Evolutionary conservation across 352 stramenopile species (phyloP).

Genomic region (Phytophthora palmivora): DNA sequence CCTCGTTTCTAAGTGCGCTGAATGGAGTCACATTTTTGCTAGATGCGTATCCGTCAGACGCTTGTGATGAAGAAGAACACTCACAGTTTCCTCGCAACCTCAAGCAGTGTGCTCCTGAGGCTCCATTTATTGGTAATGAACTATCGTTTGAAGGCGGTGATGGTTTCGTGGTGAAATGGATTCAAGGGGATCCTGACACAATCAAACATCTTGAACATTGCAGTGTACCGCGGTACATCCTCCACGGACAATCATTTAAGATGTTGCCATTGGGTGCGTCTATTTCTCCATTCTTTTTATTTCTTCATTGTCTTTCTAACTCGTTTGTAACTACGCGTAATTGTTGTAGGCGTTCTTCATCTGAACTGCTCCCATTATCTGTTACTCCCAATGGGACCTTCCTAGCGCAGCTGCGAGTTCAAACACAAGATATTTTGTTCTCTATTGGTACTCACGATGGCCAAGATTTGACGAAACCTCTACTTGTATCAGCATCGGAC

Average conservation of each 20-base stretch:
- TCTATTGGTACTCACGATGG: constrained; percentile 34
- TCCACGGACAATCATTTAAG: constrained; percentile 45
- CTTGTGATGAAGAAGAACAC: constrained; percentile 17
- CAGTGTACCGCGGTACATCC: constrained; percentile 55
- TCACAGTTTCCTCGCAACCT: constrained; percentile 54
- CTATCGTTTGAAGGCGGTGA: constrained; percentile 36
- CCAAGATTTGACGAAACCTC: constrained; percentile 43
- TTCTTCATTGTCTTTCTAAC: background rate
- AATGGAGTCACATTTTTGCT: constrained; percentile 77
- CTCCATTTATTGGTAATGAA: constrained; percentile 40
- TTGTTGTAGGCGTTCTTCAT: constrained; percentile 27
- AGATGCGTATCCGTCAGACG: constrained; percentile 34
- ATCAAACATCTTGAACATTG: constrained; percentile 64
- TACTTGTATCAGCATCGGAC: constrained; percentile 52
- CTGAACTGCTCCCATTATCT: constrained; percentile 27
- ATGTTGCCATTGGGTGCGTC: constrained; percentile 58
- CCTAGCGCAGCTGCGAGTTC: constrained; percentile 42
- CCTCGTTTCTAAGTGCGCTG: constrained; percentile 69
- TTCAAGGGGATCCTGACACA: constrained; percentile 46
- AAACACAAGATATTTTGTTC: constrained; percentile 52
- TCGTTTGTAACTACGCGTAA: background rate
- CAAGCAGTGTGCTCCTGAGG: constrained; percentile 57
- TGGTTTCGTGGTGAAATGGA: constrained; percentile 33
- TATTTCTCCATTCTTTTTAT: background rate
- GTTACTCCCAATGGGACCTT: constrained; percentile 8